Base-by-base conservation (phyloP, 2,329 filamentous ascomycete species). In the Cordyceps sp. region DNA sequence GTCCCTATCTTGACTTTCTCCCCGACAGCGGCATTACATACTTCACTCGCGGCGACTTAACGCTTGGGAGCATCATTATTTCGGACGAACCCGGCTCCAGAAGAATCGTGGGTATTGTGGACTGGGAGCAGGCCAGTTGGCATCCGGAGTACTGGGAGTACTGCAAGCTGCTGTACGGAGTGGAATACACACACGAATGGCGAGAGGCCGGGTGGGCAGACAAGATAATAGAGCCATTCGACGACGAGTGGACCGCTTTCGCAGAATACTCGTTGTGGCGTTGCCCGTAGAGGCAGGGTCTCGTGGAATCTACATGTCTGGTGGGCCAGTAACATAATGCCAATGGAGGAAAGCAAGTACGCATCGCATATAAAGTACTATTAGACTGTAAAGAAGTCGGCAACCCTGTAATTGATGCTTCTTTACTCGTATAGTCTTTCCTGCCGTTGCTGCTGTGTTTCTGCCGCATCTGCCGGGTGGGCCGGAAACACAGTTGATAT, bases 101-200 rank as follows among this genome's bases (percentile, higher is more conserved):
- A 12, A 44, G 51, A 6, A 47, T 63, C 13, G 47, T 47, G 26
- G 61, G 52, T 4, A 52, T 65, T 17, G 34, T 65, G 17, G 62
- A 64, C 39, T 66, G 61, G 61, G 61, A 65, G 39, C 48, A 52
- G 22, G 47, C 55, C 15, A 59, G 59, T 2, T 66, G 57, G 58
- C 64, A 58, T 41, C 60, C 59, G 2, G 44, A 49, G n/a, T 57
- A 54, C 31, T 64, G 50, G 51, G 52, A 54, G 26, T 53, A 53
- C 30, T 42, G 48, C 29, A 50, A 52, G 23, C 49, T 53, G 22
- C 23, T 42, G 3, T 43, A 33, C 27, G 41, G 33, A 19, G 35
- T 42, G 30, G 30, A 36, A 4, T 23, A 30, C 10, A 10, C 25
- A 9, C 39, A 45, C 29, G 37, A 42, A 18, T 43, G 39, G 40